Conservation (phyloP, 208 protist genomes). For the Endotrypanum monterogeii region DNA sequence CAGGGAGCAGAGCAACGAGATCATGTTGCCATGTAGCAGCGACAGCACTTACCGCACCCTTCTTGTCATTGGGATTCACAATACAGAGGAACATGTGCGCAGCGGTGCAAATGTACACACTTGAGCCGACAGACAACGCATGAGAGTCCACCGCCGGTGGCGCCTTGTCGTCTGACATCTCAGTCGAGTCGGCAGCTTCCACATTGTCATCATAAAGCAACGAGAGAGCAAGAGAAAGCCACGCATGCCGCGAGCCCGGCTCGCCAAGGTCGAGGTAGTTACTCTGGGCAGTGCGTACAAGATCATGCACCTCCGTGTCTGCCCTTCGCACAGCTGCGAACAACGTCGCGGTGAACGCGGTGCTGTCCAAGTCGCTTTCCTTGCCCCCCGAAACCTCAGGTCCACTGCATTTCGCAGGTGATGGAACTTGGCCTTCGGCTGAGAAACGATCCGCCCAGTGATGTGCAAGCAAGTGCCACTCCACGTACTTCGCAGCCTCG, state of each 20-base stretch:
- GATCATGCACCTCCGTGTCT: slow-evolving; percentile 24
- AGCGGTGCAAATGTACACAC: slow-evolving; percentile 57
- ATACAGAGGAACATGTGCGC: slow-evolving; percentile 66
- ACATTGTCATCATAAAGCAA: slow-evolving; percentile 6
- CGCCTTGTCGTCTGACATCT: background rate
- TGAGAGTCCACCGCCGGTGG: background rate
- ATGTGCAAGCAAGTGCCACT: slow-evolving; percentile 48
- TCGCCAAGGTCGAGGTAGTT: slow-evolving; percentile 41
- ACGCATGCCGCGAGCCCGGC: slow-evolving; percentile 29
- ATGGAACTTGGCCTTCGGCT: background rate
- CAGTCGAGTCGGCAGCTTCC: background rate
- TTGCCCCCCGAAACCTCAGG: background rate
- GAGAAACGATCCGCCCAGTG: slow-evolving; percentile 23
- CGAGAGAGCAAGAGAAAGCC: slow-evolving; percentile 36
- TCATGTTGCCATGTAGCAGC: slow-evolving; percentile 54
- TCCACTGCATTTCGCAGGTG: too few species aligned
- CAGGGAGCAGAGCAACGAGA: slow-evolving; percentile 36
- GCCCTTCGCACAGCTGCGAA: background rate
- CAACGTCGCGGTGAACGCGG: background rate
- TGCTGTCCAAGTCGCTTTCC: background rate
- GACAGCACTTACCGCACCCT: slow-evolving; percentile 9
- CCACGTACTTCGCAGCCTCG: slow-evolving; percentile 81
- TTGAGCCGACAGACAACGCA: background rate
- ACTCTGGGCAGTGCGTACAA: slow-evolving; percentile 34
- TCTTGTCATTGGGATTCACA: slow-evolving; percentile 37